Evolutionary conservation across 208 protist species (phyloP), one percentile per base, ranked within the genome.

Genomic region (Leishmania lainsoni): DNA sequence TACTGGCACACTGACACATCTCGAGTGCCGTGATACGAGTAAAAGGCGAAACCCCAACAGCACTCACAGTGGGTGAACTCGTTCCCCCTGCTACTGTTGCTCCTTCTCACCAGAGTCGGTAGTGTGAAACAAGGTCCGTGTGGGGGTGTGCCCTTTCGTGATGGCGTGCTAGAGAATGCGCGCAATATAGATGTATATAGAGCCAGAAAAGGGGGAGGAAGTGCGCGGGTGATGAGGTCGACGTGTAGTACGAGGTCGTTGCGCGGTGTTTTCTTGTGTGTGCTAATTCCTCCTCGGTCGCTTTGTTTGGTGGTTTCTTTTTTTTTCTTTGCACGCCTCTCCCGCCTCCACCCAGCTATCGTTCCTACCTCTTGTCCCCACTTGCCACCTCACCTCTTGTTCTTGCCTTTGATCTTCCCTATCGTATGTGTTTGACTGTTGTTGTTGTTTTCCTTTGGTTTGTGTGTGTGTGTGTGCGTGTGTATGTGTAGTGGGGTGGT

Each of bases 141-240:
- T 54, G 16, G 8, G 16, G 22, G 6, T 2, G 35, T 51, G 66
- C 26, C 3, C 45, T 51, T 12, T 51, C 52, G 8, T n/a, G 69
- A 52, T 29, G 45, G n/a, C 10, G 45, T 32, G 22, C 26, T n/a
- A 73, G 39, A 32, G 45, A 3, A 29, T 8, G 69, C 20, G 69
- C 22, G 45, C 22, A 5, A 16, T 54, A 73, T 14, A 73, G n/a
- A 73, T 73, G 69, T 73, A 73, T 54, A 73, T 73, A 73, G 45
- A 73, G 17, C 63, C 20, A n/a, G 22, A 48, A 49, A 68, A 49
- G 32, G 20, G 54, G 12, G 8, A 42, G 14, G 26, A 71, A 49
- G 29, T 48, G 22, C 35, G 65, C n/a, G 6, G 35, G 9, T 48
- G 10, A 58, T 71, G 20, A 1, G 8, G 17, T 48, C 20, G 61